These are phyloP conservation scores for Mortierella alpina DNA, from an alignment of 192 early-diverging fungal genomes.

Conservation along the genomic window DNA sequence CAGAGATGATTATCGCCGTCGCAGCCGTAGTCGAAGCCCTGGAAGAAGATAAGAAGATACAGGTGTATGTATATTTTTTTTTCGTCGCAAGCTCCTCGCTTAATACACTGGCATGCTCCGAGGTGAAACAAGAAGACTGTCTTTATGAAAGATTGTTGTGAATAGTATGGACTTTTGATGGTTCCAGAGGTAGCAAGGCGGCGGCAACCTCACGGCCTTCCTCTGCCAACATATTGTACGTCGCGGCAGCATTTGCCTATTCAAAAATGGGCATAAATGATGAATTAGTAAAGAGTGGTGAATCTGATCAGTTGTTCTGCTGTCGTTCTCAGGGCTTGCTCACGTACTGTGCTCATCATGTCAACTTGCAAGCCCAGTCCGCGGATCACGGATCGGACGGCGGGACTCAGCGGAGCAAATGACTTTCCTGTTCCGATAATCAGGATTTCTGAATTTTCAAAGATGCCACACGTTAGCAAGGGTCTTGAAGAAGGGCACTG, in stretches of 20 bases:
- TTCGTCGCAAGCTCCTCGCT: background rate
- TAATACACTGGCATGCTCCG: background rate
- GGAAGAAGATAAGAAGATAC: constrained; percentile 17
- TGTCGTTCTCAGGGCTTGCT: background rate
- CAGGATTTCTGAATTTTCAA: constrained; percentile 59
- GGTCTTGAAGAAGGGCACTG: background rate
- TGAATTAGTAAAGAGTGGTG: background rate
- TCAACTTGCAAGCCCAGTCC: constrained; percentile 68
- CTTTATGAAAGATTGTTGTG: constrained; percentile 3
- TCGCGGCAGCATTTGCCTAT: constrained; percentile 67
- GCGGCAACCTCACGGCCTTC: constrained; percentile 69
- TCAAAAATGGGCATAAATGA: constrained; percentile 2
- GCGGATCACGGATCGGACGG: constrained; percentile 59
- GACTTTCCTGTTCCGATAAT: constrained; percentile 67
- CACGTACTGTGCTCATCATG: constrained; percentile 66
- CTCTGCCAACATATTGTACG: constrained; percentile 67
- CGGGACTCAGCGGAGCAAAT: constrained; percentile 62
- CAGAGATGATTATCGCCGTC: constrained; percentile 37
- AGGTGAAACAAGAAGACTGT: background rate
- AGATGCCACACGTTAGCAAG: background rate
- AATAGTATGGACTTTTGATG: constrained; percentile 42
- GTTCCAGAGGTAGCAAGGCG: constrained; percentile 61
- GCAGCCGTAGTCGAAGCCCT: constrained; percentile 46
- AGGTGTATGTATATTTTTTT: background rate
- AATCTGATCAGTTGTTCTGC: background rate